Percentiles rank a stretch among this genome's conserved stretches.
phyloP scores from a whole-genome alignment of 768 basidiomycete genomes.

The Sporobolomyces phaffii region DNA sequence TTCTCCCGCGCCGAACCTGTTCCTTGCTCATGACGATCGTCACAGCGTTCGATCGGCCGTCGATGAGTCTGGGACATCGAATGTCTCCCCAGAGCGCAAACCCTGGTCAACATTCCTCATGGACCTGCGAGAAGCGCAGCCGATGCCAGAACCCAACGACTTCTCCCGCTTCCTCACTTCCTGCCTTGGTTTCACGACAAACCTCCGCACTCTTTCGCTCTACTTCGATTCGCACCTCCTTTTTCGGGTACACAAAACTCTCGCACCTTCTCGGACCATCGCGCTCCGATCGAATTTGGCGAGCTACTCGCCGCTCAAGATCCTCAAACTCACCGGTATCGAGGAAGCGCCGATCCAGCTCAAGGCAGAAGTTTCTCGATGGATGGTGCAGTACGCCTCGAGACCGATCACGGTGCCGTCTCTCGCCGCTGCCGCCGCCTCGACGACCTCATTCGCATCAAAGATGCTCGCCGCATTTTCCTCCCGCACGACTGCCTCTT shows the following conservation, averaged over 20 bases:
- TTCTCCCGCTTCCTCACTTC: slow-evolving; percentile 71
- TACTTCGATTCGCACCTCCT: slow-evolving; percentile 69
- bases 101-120: slow-evolving; percentile 87
- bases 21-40: neutral
- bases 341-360: slow-evolving; percentile 61
- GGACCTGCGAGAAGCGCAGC: slow-evolving; percentile 69
- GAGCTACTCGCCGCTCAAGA: slow-evolving; percentile 3
- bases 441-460: slow-evolving; percentile 46
- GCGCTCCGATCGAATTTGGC: slow-evolving; percentile 41
- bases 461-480: slow-evolving; percentile 47
- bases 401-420: slow-evolving; percentile 48
- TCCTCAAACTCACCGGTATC: slow-evolving; percentile 27
- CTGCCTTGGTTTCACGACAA: slow-evolving; percentile 85
- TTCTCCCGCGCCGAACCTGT: neutral
- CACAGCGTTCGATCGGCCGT: slow-evolving; percentile 47
- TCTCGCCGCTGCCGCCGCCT: slow-evolving; percentile 45
- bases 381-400: slow-evolving; percentile 61
- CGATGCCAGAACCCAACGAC: slow-evolving; percentile 74
- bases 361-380: slow-evolving; percentile 70
- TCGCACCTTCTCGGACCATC: slow-evolving; percentile 60
- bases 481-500: slow-evolving; percentile 25
- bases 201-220: slow-evolving; percentile 68
- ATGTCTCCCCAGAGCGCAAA: slow-evolving; percentile 42
- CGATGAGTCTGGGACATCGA: slow-evolving; percentile 30
- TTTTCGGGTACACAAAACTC: slow-evolving; percentile 62